Percentiles rank a stretch among this genome's conserved stretches.
Evolutionary conservation across 2,329 filamentous ascomycete genomes (phyloP).

Genomic region (Paramyrothecium sp.): DNA sequence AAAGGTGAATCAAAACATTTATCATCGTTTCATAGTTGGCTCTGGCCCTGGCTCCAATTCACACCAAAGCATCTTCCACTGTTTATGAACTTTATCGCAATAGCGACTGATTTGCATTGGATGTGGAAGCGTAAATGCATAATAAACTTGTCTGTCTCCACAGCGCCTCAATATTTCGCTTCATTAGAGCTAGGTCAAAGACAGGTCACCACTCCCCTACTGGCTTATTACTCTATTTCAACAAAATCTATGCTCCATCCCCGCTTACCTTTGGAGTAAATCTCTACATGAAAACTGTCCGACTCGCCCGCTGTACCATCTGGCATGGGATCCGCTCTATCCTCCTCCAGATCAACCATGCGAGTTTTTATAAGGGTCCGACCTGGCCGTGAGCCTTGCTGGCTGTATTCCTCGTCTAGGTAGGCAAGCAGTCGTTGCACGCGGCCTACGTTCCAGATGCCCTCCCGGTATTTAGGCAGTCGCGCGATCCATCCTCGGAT

Average conservation of each 20-base stretch:
- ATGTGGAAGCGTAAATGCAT: too few species aligned
- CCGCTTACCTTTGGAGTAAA: slow-evolving; percentile 9
- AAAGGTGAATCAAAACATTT: too few species aligned
- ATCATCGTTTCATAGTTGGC: too few species aligned
- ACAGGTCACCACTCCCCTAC: too few species aligned
- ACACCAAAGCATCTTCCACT: too few species aligned
- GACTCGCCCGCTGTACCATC: neutral
- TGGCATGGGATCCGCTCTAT: neutral
- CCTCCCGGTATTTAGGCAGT: slow-evolving; percentile 9
- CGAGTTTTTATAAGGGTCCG: slow-evolving; percentile 13
- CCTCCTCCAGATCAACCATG: slow-evolving; percentile 12
- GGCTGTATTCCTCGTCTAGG: slow-evolving; percentile 11
- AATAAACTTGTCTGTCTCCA: too few species aligned
- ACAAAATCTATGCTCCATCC: slow-evolving; percentile 18
- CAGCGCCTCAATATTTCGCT: too few species aligned
- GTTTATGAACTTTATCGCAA: too few species aligned
- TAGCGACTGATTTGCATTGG: too few species aligned
- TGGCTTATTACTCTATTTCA: slow-evolving; percentile 3
- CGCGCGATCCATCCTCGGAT: slow-evolving; percentile 10
- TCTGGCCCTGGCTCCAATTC: too few species aligned
- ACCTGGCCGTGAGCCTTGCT: slow-evolving; percentile 2
- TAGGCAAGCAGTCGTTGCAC: slow-evolving; percentile 11
- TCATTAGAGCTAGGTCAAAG: too few species aligned
- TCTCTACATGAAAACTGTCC: slow-evolving; percentile 12
- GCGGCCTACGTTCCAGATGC: slow-evolving; percentile 14